Evolutionary conservation across 345 rosid genomes (phyloP).

Genomic region (Diplotaxis tenuifolia): DNA sequence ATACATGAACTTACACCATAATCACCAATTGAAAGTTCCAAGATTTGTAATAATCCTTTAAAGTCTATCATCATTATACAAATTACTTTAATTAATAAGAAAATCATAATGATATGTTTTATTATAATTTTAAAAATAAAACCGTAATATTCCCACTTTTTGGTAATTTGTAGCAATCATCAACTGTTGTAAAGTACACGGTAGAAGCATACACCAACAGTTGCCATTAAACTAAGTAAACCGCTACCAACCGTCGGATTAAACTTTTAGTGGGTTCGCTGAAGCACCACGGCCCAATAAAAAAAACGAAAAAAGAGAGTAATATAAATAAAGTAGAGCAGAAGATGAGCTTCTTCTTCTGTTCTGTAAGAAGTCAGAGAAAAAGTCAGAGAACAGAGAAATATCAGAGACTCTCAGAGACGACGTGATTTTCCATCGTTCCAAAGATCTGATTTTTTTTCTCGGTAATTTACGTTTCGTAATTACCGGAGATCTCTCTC

Average conservation of each 20-base stretch:
- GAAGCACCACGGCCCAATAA: constrained; percentile 26
- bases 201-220: neutral
- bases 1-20: constrained; percentile 25
- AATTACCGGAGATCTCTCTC: constrained; percentile 14
- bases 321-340: constrained; percentile 34
- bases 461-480: constrained; percentile 25
- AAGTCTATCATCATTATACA: constrained; percentile 18
- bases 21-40: constrained; percentile 16
- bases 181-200: neutral
- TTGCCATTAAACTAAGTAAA: constrained; percentile 24
- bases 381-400: constrained; percentile 17
- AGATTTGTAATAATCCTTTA: neutral
- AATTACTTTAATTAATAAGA: neutral
- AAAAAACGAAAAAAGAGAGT: neutral
- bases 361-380: constrained; percentile 23
- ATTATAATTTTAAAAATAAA: neutral
- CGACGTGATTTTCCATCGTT: constrained; percentile 21
- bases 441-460: constrained; percentile 13
- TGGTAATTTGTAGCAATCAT: constrained; percentile 1
- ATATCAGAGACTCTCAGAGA: constrained; percentile 1
- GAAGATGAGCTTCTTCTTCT: constrained; percentile 19
- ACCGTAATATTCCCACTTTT: neutral
- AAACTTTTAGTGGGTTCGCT: constrained; percentile 6
- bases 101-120: neutral
- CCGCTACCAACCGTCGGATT: constrained; percentile 44